Evolutionary conservation across 306 rosid genomes (phyloP), one percentile per base, ranked within the genome.

Genomic region (Corylus avellana): DNA sequence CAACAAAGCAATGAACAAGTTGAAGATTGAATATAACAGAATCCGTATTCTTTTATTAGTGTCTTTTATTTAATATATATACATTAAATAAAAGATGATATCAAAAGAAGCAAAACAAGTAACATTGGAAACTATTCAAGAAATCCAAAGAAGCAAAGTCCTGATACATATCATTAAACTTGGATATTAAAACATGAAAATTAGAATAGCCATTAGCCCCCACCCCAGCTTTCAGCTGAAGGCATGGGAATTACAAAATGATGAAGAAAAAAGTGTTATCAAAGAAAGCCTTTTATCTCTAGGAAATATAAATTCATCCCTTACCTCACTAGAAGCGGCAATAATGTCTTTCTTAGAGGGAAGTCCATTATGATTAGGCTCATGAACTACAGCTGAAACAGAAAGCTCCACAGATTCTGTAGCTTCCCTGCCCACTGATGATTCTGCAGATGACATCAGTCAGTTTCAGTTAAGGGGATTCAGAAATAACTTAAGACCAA

Each of bases 271-370:
- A 37, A 37, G 42, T 37, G 42, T 37, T 37, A 37, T 3, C 42
- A 37, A 37, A 37, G 5, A 37, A 37, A 37, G 42, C 42, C 42
- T 37, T 39, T 12, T 42, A 68, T 44, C 13, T 75, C 20, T 47
- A 61, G 59, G 62, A 54, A 44, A 64, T 29, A 48, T 49, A 72
- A 73, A 63, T 53, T 67, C 70, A 37, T 27, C 58, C 10, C 57
- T 75, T 10, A 92, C 94, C 92, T 85, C 89, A 51, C 77, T 73
- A 72, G 92, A 79, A 67, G 84, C 80, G 68, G 57, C 13, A 4
- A 29, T 50, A 42, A 25, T 7, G 25, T 80, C 78, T 72, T 76
- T 79, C 51, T 20, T 81, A 29, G 87, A 56, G 46, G 82, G 78
- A 75, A 70, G 46, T 42, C 46, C 46, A 42, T 5, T 42, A 5